phyloP scores from a whole-genome alignment of 768 basidiomycete species.

The Agaricus bisporus region DNA sequence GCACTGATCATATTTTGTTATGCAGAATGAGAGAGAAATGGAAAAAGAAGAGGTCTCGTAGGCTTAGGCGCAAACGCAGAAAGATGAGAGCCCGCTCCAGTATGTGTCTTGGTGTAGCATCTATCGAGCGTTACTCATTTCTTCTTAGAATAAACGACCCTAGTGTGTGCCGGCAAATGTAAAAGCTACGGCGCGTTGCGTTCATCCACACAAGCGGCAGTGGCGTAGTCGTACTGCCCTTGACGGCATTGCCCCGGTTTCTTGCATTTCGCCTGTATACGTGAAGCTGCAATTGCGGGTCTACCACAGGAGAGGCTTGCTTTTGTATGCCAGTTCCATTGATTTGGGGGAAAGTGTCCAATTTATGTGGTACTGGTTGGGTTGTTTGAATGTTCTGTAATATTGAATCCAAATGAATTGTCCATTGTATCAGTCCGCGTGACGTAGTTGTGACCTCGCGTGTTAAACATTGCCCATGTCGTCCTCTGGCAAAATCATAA shows the following conservation, averaged over 20 bases:
- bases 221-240: not conserved
- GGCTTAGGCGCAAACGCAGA: constrained; percentile 91
- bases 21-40: constrained; percentile 90
- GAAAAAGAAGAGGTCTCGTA: constrained; percentile 93
- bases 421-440: not conserved
- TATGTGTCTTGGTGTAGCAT: constrained; percentile 33
- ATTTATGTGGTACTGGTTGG: not conserved
- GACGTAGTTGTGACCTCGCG: not conserved
- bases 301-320: not conserved
- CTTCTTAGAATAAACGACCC: constrained; percentile 30
- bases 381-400: constrained; percentile 3
- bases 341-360: not conserved
- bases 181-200: constrained; percentile 4
- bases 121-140: not conserved
- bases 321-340: not conserved
- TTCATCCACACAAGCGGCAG: not conserved
- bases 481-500: constrained; percentile 41
- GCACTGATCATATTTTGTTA: not conserved
- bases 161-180: constrained; percentile 4
- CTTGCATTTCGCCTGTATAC: constrained; percentile 8
- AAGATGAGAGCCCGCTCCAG: constrained; percentile 96
- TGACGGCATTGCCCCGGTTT: not conserved
- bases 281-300: not conserved
- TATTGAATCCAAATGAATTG: not conserved
- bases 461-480: constrained; percentile 3